Evolutionary conservation across 2,329 filamentous ascomycete genomes (phyloP), one percentile per base, ranked within the genome.

Genomic region (Pyrenochaeta sp.): DNA sequence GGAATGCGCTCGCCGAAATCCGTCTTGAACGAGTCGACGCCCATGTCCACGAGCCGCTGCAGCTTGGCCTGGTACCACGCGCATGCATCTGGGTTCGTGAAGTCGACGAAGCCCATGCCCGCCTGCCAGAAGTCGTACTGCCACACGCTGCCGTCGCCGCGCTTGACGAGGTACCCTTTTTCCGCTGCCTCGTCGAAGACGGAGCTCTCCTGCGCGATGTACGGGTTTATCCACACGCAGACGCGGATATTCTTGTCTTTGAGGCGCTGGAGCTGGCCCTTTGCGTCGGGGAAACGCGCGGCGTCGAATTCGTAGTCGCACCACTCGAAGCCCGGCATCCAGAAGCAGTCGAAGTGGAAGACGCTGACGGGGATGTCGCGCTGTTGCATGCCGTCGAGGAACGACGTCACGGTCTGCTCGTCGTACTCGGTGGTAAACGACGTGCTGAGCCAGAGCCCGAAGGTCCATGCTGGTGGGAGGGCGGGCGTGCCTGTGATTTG

Each of bases 311-410:
- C 39, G 29, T 43, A 51, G 22, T 51, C 48, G 23, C 48, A 47
- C 48, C 48, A 51, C 24, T 51, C 38, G 29, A 51, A 47, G 22
- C 43, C 47, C 6, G 37, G 37, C 47, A 51, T 51, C 47, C 47
- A 51, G 29, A 51, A 51, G 19, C 47, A 51, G 24, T 53, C 49
- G 22, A 45, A 53, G 31, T 53, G 49, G 34, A 51, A 51, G 7
- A 48, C 48, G 35, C 43, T 44, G 13, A 51, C 43, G 17, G 48
- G 41, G 15, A 51, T 48, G 8, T 43, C 43, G 20, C 48, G 37
- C 23, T 51, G 34, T 17, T 30, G 36, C 48, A 51, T 51, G 14
- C 48, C 48, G 15, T 51, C 48, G 7, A 51, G 30, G 21, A 51
- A 51, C 9, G 38, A 39, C 9, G 23, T 51, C 19, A 51, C 48